Base-by-base conservation (phyloP, 2,329 filamentous ascomycete species). In the Neophaeococcomyces aloes region DNA sequence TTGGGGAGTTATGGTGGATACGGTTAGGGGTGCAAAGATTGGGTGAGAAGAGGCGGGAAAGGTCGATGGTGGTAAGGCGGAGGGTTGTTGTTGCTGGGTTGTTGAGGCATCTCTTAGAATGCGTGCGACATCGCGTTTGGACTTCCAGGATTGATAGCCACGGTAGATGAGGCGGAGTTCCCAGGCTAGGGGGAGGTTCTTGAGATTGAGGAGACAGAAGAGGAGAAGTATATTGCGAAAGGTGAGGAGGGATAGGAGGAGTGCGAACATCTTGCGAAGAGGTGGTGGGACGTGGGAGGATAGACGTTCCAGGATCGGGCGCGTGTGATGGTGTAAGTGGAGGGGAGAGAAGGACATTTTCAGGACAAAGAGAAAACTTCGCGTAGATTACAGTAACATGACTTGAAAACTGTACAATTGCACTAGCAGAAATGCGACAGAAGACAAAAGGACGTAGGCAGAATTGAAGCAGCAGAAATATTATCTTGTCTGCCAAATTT, bases 141-240 rank as follows among this genome's bases (percentile, higher is more conserved):
- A 50, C 69, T 70, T 45, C 73, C 57, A 74, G 60, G 51, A 58
- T 80, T 76, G 64, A 53, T 74, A 56, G 58, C 79, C 72, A 53
- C 72, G 65, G 56, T 75, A 74, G 60, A 75, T 70, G 50, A 82
- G 63, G 42, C 78, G 76, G 49, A 72, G 79, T 53, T 85, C 86
- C 84, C 84, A 89, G 7, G 76, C 74, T 32, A 85, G 71, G 0
- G 84, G 84, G 48, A 87, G 57, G 48, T 74, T 83, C 70, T 89
- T 89, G 65, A 81, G 69, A 61, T 88, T 89, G 33, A 75, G 54
- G 6, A 81, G 37, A 10, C 76, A 67, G 44, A 83, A 74, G 10
- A 75, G 39, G 11, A 81, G 35, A n/a, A 59, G 56, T 23, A 62
- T 31, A 3, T 57, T 56, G 41, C 55, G 59, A 60, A 62, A 65